Evolutionary conservation across 192 early-diverging fungal species (phyloP).

Genomic region (Paraglomus brasilianum): DNA sequence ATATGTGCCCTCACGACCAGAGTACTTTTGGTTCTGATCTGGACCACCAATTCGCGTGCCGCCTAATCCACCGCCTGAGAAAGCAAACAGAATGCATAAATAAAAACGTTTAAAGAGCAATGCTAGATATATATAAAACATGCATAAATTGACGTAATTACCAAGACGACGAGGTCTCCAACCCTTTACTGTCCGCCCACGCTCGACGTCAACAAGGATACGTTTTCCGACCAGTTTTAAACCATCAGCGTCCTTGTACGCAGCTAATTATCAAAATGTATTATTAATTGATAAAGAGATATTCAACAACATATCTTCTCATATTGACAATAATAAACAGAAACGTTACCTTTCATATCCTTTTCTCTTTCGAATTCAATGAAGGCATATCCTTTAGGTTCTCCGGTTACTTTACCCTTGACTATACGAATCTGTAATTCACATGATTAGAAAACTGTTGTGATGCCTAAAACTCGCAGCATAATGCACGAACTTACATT

Average conservation of each 20-base stretch:
- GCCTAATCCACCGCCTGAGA: conserved; percentile 71
- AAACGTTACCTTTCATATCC: conserved; percentile 34
- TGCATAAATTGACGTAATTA: conserved; percentile 4
- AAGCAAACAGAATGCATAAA: background rate
- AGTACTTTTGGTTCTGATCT: conserved; percentile 50
- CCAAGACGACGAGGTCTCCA: conserved; percentile 88
- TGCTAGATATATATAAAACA: background rate
- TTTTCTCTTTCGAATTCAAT: conserved; percentile 90
- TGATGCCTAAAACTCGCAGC: background rate
- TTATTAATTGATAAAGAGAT: conserved; percentile 5
- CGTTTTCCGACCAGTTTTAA: conserved; percentile 81
- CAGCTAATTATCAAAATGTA: conserved; percentile 38
- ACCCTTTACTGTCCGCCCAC: conserved; percentile 93
- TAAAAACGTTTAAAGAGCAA: background rate
- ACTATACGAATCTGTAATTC: conserved; percentile 66
- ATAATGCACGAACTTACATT: conserved; percentile 50
- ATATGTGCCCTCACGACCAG: conserved; percentile 46
- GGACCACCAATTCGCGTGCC: conserved; percentile 63
- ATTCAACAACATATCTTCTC: background rate
- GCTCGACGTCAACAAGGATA: conserved; percentile 91
- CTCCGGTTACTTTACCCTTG: conserved; percentile 54
- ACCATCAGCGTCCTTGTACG: conserved; percentile 87
- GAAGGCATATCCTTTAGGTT: conserved; percentile 93
- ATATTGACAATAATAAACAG: background rate
- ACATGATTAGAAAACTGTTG: background rate